Percentiles rank a stretch among this genome's conserved stretches.
phyloP scores from a whole-genome alignment of 1,284 basidiomycete species.

The Ceratobasidium papillatum region DNA sequence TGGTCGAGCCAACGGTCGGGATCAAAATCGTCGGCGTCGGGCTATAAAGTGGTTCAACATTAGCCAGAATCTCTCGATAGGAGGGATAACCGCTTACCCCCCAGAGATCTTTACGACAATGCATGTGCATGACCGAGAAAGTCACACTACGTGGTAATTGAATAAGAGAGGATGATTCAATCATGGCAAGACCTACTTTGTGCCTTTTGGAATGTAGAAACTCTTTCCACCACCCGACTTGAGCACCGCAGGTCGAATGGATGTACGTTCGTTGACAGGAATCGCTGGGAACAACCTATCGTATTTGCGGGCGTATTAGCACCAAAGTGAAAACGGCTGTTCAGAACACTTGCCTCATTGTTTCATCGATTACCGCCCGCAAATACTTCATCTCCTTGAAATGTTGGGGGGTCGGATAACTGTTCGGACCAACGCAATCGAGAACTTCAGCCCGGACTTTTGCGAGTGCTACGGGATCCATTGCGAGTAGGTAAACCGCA shows the following conservation, averaged over 20 bases:
- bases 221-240: constrained; percentile 57
- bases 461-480: constrained; percentile 40
- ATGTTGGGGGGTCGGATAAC: constrained; percentile 40
- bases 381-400: constrained; percentile 44
- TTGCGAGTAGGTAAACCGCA: constrained; percentile 47
- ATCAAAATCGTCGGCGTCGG: constrained; percentile 60
- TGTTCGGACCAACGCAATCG: constrained; percentile 24
- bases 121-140: constrained; percentile 69
- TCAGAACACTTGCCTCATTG: constrained; percentile 11
- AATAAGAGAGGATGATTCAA: background rate
- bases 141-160: constrained; percentile 51
- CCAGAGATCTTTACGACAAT: constrained; percentile 70
- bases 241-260: constrained; percentile 17
- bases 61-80: background rate
- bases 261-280: constrained; percentile 43
- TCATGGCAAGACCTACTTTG: constrained; percentile 53
- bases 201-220: constrained; percentile 63
- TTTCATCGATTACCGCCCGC: constrained; percentile 14
- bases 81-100: constrained; percentile 51
- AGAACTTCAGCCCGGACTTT: constrained; percentile 47
- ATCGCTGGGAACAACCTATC: constrained; percentile 66
- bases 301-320: background rate
- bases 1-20: constrained; percentile 68
- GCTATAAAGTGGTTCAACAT: constrained; percentile 58
- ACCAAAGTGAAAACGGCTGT: background rate